Percentiles rank a stretch among this genome's conserved stretches.
phyloP scores from a whole-genome alignment of 2,329 filamentous ascomycete genomes.

The Ploettnerulaceae sp. region DNA sequence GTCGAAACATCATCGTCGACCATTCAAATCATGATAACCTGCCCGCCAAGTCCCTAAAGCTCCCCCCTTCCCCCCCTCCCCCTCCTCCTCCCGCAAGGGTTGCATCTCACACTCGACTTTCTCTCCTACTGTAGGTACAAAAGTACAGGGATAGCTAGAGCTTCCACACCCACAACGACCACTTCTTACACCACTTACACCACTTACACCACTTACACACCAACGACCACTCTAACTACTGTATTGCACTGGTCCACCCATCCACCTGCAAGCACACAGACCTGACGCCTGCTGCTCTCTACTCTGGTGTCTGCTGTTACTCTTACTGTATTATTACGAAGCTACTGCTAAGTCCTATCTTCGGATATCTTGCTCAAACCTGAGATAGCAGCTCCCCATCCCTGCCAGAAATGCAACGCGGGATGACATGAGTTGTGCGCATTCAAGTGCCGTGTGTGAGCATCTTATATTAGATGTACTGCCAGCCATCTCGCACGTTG shows the following conservation, averaged over 20 bases:
- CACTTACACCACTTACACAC: too few species aligned
- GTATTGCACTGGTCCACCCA: slow-evolving; percentile 1
- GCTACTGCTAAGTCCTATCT: slow-evolving; percentile 17
- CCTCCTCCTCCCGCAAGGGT: background rate
- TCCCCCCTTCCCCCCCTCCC: background rate
- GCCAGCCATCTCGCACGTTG: slow-evolving; percentile 20
- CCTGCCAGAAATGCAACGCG: slow-evolving; percentile 19
- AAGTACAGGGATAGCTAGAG: slow-evolving; percentile 9
- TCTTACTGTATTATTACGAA: too few species aligned
- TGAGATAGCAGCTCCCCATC: slow-evolving; percentile 13
- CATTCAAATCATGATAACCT: too few species aligned
- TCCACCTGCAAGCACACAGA: slow-evolving; percentile 15
- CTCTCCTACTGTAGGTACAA: too few species aligned
- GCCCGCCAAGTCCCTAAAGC: slow-evolving; percentile 5
- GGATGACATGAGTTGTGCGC: slow-evolving; percentile 17
- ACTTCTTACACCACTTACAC: too few species aligned
- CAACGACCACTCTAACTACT: too few species aligned
- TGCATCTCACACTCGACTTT: too few species aligned
- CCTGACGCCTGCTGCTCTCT: slow-evolving; percentile 18
- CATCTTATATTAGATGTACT: slow-evolving; percentile 25
- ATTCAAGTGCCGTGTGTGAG: slow-evolving; percentile 15
- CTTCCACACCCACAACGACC: slow-evolving; percentile 14
- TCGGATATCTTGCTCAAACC: slow-evolving; percentile 10
- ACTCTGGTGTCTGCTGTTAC: too few species aligned
- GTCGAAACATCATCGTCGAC: too few species aligned